phyloP scores from a whole-genome alignment of 2,329 filamentous ascomycete species.

The Cercospora sesami region DNA sequence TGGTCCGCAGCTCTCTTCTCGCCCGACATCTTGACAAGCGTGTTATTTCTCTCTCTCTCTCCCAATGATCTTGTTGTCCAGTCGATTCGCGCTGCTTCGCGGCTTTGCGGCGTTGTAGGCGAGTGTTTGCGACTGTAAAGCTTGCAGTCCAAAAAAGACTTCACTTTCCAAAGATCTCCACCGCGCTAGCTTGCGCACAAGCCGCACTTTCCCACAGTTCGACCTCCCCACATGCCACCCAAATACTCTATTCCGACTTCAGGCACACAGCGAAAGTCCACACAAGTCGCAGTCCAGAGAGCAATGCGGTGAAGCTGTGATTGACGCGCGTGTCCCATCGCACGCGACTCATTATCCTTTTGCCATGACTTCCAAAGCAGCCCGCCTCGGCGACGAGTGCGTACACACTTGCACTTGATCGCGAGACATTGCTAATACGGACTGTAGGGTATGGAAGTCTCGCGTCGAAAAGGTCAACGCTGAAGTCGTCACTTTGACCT shows the following conservation, averaged over 20 bases:
- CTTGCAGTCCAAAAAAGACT: slow-evolving; percentile 4
- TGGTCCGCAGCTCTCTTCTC: slow-evolving; percentile 91
- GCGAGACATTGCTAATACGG: slow-evolving; percentile 33
- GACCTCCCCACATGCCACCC: neutral
- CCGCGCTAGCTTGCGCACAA: neutral
- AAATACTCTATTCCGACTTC: slow-evolving; percentile 12
- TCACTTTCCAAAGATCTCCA: slow-evolving; percentile 5
- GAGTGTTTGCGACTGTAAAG: neutral
- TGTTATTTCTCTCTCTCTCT: neutral
- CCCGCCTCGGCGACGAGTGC: slow-evolving; percentile 74
- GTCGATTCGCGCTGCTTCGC: neutral
- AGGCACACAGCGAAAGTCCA: neutral
- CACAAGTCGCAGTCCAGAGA: neutral
- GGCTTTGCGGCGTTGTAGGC: neutral
- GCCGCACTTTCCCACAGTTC: neutral
- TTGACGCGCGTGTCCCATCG: slow-evolving; percentile 22
- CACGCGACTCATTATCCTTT: slow-evolving; percentile 18
- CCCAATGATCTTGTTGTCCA: neutral
- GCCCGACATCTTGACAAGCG: slow-evolving; percentile 65
- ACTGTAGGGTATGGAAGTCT: slow-evolving; percentile 82
- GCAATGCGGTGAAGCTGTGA: slow-evolving; percentile 32
- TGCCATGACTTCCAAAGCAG: slow-evolving; percentile 61
- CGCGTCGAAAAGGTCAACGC: slow-evolving; percentile 97
- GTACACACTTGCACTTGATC: slow-evolving; percentile 35
- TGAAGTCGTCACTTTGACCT: slow-evolving; percentile 94